Conservation (phyloP, 305 asterid species). For the Fraxinus dipetala region DNA sequence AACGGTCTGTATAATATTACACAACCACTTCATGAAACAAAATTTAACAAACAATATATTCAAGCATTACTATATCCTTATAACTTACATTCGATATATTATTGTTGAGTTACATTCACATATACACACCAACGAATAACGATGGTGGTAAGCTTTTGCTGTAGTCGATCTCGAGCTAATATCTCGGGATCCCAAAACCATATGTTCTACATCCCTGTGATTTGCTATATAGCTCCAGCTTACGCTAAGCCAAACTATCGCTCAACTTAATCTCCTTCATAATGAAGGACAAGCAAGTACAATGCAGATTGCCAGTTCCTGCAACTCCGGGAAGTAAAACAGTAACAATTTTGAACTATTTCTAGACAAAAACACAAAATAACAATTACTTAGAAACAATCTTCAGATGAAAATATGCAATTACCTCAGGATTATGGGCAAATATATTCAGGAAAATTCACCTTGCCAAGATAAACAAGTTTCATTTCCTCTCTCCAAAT, state of each 20-base stretch:
- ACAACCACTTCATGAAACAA: not conserved
- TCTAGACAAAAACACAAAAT: not conserved
- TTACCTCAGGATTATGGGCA: slow-evolving; percentile 42
- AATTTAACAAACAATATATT: not conserved
- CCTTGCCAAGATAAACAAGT: slow-evolving; percentile 73
- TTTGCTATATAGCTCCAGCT: not conserved
- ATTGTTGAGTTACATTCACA: not conserved
- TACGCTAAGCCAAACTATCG: not conserved
- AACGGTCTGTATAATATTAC: not conserved
- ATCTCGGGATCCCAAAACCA: not conserved
- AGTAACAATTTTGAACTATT: not conserved
- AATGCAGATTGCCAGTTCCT: slow-evolving; percentile 28
- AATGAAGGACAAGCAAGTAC: not conserved
- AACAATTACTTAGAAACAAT: not conserved
- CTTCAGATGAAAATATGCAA: slow-evolving; percentile 13
- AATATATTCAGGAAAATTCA: slow-evolving; percentile 50
- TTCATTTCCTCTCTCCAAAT: slow-evolving; percentile 96
- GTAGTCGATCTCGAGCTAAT: not conserved
- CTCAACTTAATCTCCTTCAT: not conserved
- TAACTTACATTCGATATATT: not conserved
- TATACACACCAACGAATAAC: not conserved
- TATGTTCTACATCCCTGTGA: not conserved
- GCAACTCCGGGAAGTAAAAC: slow-evolving; percentile 3
- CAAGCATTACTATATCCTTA: not conserved
- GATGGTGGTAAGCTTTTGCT: slow-evolving; percentile 6